A percentile compares a stretch with the other conserved stretches of the same genome.
Conservation (phyloP, 2,329 filamentous ascomycete genomes). For the Exophiala xenobiotica region DNA sequence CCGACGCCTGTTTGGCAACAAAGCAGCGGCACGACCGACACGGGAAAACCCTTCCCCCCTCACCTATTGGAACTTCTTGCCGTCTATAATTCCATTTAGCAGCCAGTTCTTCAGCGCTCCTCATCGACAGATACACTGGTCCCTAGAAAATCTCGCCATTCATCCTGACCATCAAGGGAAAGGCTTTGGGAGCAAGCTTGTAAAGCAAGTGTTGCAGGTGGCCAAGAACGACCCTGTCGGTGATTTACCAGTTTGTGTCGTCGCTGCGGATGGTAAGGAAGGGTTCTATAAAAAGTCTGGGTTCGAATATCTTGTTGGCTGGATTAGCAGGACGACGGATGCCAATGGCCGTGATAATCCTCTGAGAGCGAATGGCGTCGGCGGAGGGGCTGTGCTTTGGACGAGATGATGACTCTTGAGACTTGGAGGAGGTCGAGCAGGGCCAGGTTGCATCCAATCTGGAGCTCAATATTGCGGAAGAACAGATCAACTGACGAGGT, state of each 20-base stretch:
- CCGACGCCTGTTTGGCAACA: conserved; percentile 6
- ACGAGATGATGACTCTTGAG: too few relatives aligned
- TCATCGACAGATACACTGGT: conserved; percentile 20
- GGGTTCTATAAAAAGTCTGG: conserved; percentile 19
- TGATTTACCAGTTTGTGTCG: conserved; percentile 16
- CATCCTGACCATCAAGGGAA: conserved; percentile 16
- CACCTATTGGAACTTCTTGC: conserved; percentile 13
- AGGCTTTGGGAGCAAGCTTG: conserved; percentile 17
- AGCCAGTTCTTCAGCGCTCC: conserved; percentile 11
- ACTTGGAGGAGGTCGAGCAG: too few relatives aligned
- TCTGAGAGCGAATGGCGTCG: conserved; percentile 13
- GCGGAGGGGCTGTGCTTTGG: conserved; percentile 22
- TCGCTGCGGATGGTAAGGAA: conserved; percentile 19
- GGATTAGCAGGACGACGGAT: conserved; percentile 6
- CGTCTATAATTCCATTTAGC: conserved; percentile 4
- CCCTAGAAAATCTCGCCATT: conserved; percentile 19
- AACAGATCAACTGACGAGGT: too few relatives aligned
- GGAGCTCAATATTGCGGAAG: too few relatives aligned
- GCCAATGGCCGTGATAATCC: conserved; percentile 15
- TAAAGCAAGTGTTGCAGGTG: conserved; percentile 11
- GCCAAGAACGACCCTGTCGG: conserved; percentile 9
- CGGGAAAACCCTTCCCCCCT: conserved; percentile 32
- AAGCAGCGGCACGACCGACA: conserved; percentile 29
- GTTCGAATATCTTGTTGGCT: conserved; percentile 19
- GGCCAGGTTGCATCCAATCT: too few relatives aligned